Evolutionary conservation across 768 basidiomycete species (phyloP).

Genomic region (Dendrothele bispora): DNA sequence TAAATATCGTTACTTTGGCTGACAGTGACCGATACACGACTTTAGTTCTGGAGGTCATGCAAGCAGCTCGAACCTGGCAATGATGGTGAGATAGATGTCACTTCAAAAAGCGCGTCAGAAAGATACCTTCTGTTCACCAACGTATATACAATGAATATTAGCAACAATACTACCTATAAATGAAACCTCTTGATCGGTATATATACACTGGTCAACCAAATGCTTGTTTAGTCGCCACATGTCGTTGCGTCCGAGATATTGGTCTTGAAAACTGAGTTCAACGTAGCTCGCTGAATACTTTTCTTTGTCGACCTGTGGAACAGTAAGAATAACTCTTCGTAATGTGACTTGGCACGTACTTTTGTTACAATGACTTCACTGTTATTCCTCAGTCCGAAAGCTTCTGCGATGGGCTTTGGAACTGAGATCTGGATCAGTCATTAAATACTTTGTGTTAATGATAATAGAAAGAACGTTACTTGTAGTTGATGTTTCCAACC

Average conservation of each 20-base stretch:
- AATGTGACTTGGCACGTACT: slow-evolving; percentile 30
- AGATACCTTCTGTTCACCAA: slow-evolving; percentile 63
- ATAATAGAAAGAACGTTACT: slow-evolving; percentile 25
- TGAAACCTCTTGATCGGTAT: slow-evolving; percentile 79
- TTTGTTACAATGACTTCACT: slow-evolving; percentile 72
- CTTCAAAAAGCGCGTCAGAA: slow-evolving; percentile 1
- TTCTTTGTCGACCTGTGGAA: slow-evolving; percentile 62
- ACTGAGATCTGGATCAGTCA: slow-evolving; percentile 63
- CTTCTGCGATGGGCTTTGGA: slow-evolving; percentile 69
- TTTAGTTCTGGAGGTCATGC: slow-evolving; percentile 81
- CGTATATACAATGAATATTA: slow-evolving; percentile 78
- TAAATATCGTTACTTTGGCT: slow-evolving; percentile 90
- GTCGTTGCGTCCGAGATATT: slow-evolving; percentile 93
- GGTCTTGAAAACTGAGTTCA: slow-evolving; percentile 91
- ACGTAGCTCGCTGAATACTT: slow-evolving; percentile 71
- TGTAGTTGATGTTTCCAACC: slow-evolving; percentile 64
- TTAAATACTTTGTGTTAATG: neutral
- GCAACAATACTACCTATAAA: slow-evolving; percentile 84
- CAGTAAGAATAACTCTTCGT: slow-evolving; percentile 10
- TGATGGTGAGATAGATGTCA: neutral
- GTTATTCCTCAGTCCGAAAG: slow-evolving; percentile 70
- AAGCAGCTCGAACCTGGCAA: slow-evolving; percentile 76
- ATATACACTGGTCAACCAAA: slow-evolving; percentile 78
- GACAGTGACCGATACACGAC: slow-evolving; percentile 88
- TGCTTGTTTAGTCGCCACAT: slow-evolving; percentile 94